Base-by-base conservation (phyloP, 306 rosid genomes). In the Sicyos edulis region DNA sequence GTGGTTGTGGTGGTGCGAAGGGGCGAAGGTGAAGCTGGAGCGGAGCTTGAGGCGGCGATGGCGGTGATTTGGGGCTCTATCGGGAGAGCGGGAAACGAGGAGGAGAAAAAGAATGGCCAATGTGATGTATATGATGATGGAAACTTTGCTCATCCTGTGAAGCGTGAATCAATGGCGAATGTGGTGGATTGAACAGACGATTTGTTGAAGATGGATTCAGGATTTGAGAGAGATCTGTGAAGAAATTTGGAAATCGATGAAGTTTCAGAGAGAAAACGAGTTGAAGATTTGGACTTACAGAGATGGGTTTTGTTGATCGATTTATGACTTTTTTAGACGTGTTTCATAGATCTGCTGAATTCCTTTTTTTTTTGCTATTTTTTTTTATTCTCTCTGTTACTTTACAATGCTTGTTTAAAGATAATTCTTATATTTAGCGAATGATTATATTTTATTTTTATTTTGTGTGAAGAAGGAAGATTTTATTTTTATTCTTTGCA, bases 21-120 rank as follows among this genome's bases (percentile, higher is more conserved):
- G 79, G 20, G 74, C 6, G 26, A 79, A 68, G 8, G 90, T 84
- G 95, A 85, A 90, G 89, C 87, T 88, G 79, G 96, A 90, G 29
- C 89, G 95, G 59, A 93, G 90, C 78, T 84, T 82, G 79, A 93
- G 93, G 71, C 97, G 96, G 81, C 96, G 97, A 76, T 90, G 92
- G 55, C 87, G 91, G 71, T 83, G 79, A 76, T 55, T 72, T 19
- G 78, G 6, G 70, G 82, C 42, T 45, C 80, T 83, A n/a, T 45
- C 78, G 5, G 92, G 91, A 17, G 89, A 80, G 45, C 79, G 77
- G 8, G 97, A 90, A 60, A 93, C 81, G 53, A 93, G 91, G 2
- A 90, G 32, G 17, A 93, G 74, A 2, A 90, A 59, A 8, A 86
- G 53, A 4, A 86, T 16, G 1, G 92, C 88, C 5, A 83, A 17